Percentiles rank a stretch among this genome's conserved stretches.
These are phyloP conservation scores for Geranium brycei DNA, from an alignment of 345 rosid genomes.

Conservation along the genomic window DNA sequence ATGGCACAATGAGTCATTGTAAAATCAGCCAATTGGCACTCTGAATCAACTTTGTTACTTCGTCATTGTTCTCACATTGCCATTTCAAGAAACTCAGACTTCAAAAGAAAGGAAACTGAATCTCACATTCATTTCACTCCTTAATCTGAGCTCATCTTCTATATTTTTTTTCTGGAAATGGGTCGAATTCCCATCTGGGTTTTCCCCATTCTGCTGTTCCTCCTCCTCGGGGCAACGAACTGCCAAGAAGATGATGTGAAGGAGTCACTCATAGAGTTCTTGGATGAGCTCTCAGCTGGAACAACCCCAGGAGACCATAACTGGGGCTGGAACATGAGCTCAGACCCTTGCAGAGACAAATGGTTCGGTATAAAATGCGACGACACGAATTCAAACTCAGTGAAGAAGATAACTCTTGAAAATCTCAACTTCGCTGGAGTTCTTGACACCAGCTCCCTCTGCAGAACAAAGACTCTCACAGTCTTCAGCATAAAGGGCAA, in stretches of 20 bases:
- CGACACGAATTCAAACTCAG: slow-evolving; percentile 8
- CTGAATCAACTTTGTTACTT: slow-evolving; percentile 7
- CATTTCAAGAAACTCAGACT: not conserved
- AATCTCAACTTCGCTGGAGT: slow-evolving; percentile 30
- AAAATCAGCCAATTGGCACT: slow-evolving; percentile 27
- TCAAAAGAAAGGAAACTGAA: slow-evolving; percentile 3
- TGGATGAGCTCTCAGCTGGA: slow-evolving; percentile 31
- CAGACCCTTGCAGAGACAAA: slow-evolving; percentile 40
- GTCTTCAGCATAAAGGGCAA: slow-evolving; percentile 35
- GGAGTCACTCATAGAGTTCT: slow-evolving; percentile 29
- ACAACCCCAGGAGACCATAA: slow-evolving; percentile 7
- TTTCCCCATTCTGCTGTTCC: slow-evolving; percentile 19
- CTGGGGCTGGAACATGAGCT: slow-evolving; percentile 41
- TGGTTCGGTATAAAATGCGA: slow-evolving; percentile 40
- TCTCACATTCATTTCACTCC: no score
- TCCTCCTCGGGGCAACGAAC: slow-evolving; percentile 15
- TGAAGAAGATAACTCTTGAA: slow-evolving; percentile 37
- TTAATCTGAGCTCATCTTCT: not conserved
- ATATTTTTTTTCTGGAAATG: slow-evolving; percentile 8
- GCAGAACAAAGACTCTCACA: slow-evolving; percentile 20
- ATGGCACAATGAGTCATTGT: slow-evolving; percentile 8
- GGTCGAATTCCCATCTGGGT: slow-evolving; percentile 11
- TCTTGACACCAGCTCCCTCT: slow-evolving; percentile 27
- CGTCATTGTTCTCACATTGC: slow-evolving; percentile 6
- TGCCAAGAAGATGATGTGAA: slow-evolving; percentile 28